Base-by-base conservation (phyloP, 1,284 basidiomycete genomes). In the Puccinia coronata region DNA sequence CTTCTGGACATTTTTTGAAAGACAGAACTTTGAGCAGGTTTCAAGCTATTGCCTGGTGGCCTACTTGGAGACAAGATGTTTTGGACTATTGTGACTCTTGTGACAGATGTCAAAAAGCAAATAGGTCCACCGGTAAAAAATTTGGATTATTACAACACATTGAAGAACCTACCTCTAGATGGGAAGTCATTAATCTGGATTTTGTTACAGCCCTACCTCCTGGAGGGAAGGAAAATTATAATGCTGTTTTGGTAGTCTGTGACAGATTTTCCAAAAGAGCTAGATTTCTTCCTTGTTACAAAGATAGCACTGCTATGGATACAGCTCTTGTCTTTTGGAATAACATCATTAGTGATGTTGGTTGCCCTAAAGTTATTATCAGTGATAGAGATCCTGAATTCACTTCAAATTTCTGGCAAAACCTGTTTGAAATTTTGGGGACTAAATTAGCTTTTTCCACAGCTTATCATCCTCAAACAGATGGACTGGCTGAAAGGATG, bases 31-130 rank as follows among this genome's bases (percentile, higher is more conserved):
- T 43, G 14, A 8, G 5, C 4, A 71, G 69, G n/a, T 5, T 71
- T 43, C 20, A 41, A 43, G 25, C 11, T 41, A 71, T 41, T n/a
- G 69, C 69, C 18, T 71, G 69, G 69, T 71, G 69, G 69, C 69
- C 69, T 4, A n/a, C 5, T 12, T 71, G 69, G 69, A 39, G 43
- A 71, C 43, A 71, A 49, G 31, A 49, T 14, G 14, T n/a, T 43
- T 39, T 9, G n/a, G 28, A 57, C n/a, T n/a, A n/a, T n/a, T n/a
- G n/a, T n/a, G n/a, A n/a, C n/a, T n/a, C n/a, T n/a, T n/a, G n/a
- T n/a, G n/a, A n/a, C n/a, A n/a, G n/a, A n/a, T n/a, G n/a, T n/a
- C n/a, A n/a, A n/a, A n/a, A n/a, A n/a, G n/a, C 55, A 6, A 57
- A 57, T 23, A 57, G 28, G n/a, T 9, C 8, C 20, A 57, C 55